Percentiles rank a stretch among this genome's conserved stretches.
phyloP scores from a whole-genome alignment of 305 asterid genomes.

The Rubia occidens region DNA sequence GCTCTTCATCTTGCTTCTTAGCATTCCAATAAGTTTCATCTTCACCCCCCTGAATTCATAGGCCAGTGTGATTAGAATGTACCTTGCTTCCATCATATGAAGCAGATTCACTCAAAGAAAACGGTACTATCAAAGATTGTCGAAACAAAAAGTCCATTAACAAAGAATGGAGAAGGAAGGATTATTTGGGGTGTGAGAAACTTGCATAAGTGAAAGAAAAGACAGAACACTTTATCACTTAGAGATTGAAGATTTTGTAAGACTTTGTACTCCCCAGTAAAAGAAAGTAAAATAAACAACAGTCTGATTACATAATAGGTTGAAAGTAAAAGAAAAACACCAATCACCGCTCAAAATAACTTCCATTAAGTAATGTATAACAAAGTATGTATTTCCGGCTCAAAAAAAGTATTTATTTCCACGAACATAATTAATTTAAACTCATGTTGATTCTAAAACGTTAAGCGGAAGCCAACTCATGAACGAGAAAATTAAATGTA shows the following conservation, averaged over 20 bases:
- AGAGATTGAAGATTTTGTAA: neutral
- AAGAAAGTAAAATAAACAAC: neutral
- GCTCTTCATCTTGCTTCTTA: constrained; percentile 45
- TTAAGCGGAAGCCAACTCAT: neutral
- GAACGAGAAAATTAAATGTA: neutral
- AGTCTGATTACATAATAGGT: neutral
- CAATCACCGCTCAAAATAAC: neutral
- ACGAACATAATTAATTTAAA: neutral
- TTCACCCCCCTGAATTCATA: constrained; percentile 63
- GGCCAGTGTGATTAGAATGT: constrained; percentile 27
- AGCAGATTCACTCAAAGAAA: neutral
- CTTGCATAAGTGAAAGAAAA: neutral
- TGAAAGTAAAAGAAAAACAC: neutral
- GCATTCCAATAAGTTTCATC: constrained; percentile 57
- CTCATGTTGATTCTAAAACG: neutral
- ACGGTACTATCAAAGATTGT: neutral
- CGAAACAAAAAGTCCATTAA: neutral
- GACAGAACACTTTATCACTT: neutral
- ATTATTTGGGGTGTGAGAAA: neutral
- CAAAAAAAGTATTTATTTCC: neutral
- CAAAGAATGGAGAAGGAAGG: neutral
- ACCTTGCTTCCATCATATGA: neutral
- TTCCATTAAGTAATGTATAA: neutral
- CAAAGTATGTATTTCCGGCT: neutral
- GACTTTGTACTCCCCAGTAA: neutral